Evolutionary conservation across 352 stramenopile species (phyloP).

Genomic region (Phytophthora melonis): DNA sequence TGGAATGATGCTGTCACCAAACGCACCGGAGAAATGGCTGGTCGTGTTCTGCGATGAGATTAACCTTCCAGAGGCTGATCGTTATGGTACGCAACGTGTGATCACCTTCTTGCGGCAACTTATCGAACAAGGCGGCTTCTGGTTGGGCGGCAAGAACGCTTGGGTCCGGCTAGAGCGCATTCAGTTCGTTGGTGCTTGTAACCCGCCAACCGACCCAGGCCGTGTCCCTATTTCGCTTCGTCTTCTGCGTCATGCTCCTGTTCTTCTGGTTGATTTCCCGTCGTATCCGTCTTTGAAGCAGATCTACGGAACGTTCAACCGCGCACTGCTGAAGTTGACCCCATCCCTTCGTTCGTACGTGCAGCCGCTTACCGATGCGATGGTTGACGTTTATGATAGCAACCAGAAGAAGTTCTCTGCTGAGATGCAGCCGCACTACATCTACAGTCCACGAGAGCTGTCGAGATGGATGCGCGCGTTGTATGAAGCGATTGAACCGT

Average conservation of each 20-base stretch:
- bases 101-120: conserved; percentile 99
- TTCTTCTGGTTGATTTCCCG: conserved; percentile 99
- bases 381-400: conserved; percentile 99
- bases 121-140: conserved; percentile 96
- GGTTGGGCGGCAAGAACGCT: conserved; percentile 86
- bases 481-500: conserved; percentile 97
- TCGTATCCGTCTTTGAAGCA: conserved; percentile 96
- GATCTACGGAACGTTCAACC: conserved; percentile 99
- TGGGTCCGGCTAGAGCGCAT: conserved; percentile 95
- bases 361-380: conserved; percentile 97
- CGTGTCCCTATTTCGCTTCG: conserved; percentile 97
- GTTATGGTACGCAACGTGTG: conserved; percentile 99
- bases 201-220: conserved; percentile 99
- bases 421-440: conserved; percentile 98
- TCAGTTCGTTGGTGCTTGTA: conserved; percentile 98
- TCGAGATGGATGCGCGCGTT: conserved; percentile 99
- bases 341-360: conserved; percentile 97
- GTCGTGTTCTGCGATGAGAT: conserved; percentile 99
- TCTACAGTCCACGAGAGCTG: conserved; percentile 99
- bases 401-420: conserved; percentile 97
- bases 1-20: conserved; percentile 96
- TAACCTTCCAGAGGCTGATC: conserved; percentile 98
- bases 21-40: conserved; percentile 96
- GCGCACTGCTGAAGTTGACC: conserved; percentile 98
- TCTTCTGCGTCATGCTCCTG: conserved; percentile 97